phyloP scores from a whole-genome alignment of 139 green algal species.

The Penium margaritaceum region DNA sequence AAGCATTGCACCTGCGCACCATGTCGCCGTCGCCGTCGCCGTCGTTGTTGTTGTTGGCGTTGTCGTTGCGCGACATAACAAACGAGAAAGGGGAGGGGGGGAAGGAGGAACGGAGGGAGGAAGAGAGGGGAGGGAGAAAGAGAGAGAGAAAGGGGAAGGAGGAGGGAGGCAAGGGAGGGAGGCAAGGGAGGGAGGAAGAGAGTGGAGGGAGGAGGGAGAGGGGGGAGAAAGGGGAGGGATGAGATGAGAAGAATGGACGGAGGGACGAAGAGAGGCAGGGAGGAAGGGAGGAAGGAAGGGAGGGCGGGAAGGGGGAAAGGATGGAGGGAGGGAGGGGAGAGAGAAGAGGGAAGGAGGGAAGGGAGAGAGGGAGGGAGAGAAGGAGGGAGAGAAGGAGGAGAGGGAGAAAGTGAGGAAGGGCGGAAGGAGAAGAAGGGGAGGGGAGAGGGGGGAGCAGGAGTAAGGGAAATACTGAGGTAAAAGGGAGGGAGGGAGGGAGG shows the following conservation, averaged over 20 bases:
- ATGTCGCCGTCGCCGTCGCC: too few relatives aligned
- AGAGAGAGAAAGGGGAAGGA: too few relatives aligned
- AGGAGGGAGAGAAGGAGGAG: not conserved
- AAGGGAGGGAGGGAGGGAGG: not conserved
- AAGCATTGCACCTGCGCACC: too few relatives aligned
- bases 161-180: too few relatives aligned
- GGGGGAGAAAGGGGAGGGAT: not conserved
- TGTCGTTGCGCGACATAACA: too few relatives aligned
- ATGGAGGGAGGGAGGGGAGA: not conserved
- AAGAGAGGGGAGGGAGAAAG: too few relatives aligned
- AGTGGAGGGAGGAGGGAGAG: not conserved
- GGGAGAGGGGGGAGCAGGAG: not conserved
- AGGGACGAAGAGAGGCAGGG: not conserved
- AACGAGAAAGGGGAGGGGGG: too few relatives aligned
- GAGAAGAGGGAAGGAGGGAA: not conserved
- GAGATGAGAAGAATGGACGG: not conserved
- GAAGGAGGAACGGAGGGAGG: too few relatives aligned
- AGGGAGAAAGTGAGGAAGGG: not conserved
- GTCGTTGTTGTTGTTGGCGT: too few relatives aligned
- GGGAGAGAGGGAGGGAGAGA: not conserved
- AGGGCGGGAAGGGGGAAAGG: not conserved
- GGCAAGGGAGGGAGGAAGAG: not conserved
- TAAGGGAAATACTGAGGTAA: not conserved
- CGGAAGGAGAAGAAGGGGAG: not conserved
- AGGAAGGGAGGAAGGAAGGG: not conserved